phyloP scores from a whole-genome alignment of 768 basidiomycete species.

The Lactifluus piperatus region DNA sequence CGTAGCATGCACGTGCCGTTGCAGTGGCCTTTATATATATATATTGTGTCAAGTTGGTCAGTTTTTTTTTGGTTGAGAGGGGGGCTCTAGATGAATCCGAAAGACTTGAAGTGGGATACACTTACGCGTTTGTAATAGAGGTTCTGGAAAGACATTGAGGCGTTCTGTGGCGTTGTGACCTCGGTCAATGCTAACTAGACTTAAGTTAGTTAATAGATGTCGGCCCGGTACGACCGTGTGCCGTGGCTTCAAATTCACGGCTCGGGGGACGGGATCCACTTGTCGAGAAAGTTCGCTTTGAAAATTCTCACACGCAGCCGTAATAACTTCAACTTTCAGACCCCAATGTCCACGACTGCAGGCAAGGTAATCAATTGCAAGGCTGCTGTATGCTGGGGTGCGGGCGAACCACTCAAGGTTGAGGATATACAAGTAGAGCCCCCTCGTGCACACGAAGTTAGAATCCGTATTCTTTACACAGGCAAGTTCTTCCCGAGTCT shows the following conservation, averaged over 20 bases:
- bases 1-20: conserved; percentile 68
- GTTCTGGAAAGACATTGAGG: conserved; percentile 70
- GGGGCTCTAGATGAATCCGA: too few relatives aligned
- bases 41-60: too few relatives aligned
- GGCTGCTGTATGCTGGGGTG: conserved; percentile 94
- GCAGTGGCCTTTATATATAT: conserved; percentile 49
- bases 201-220: too few relatives aligned
- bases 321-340: too few relatives aligned
- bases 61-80: too few relatives aligned
- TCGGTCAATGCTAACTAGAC: too few relatives aligned
- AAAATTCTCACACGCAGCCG: background rate
- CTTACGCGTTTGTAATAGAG: conserved; percentile 85
- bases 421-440: conserved; percentile 94
- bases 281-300: too few relatives aligned
- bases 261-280: too few relatives aligned
- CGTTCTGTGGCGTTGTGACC: too few relatives aligned
- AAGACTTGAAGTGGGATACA: conserved; percentile 20
- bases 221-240: too few relatives aligned
- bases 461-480: conserved; percentile 87
- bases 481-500: conserved; percentile 37
- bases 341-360: conserved; percentile 61
- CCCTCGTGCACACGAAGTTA: conserved; percentile 82
- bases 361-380: conserved; percentile 81
- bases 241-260: too few relatives aligned
- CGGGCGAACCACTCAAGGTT: conserved; percentile 74